These are phyloP conservation scores for Coniella lustricola DNA, from an alignment of 2,329 filamentous ascomycete genomes.

Conservation along the genomic window DNA sequence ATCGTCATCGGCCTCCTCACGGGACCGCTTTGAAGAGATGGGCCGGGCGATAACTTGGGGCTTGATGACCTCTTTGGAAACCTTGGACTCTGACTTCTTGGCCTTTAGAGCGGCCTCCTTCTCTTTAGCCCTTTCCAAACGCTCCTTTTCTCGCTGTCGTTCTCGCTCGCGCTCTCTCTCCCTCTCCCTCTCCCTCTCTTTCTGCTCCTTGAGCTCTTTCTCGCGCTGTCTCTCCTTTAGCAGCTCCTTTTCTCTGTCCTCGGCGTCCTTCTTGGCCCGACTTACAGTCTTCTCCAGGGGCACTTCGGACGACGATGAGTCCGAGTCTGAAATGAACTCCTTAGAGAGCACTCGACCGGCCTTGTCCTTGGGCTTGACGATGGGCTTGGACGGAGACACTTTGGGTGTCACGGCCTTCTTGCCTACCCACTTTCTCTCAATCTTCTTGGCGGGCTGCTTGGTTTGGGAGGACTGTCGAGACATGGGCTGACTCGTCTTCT, in stretches of 20 bases:
- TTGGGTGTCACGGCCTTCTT: constrained; percentile 33
- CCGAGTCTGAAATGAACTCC: constrained; percentile 50
- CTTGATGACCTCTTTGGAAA: constrained; percentile 27
- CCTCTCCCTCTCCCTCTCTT: constrained; percentile 19
- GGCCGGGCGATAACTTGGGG: constrained; percentile 22
- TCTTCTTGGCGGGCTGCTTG: constrained; percentile 46
- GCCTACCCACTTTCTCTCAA: constrained; percentile 45
- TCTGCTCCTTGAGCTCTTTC: background rate
- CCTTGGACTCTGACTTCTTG: constrained; percentile 30
- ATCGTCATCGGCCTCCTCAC: constrained; percentile 42
- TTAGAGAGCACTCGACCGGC: constrained; percentile 45
- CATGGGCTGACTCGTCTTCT: constrained; percentile 37
- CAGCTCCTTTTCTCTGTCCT: constrained; percentile 6
- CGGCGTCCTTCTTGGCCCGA: constrained; percentile 17
- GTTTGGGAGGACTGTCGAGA: constrained; percentile 45
- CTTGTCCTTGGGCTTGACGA: constrained; percentile 26
- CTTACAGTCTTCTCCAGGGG: constrained; percentile 31
- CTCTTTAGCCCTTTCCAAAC: constrained; percentile 23
- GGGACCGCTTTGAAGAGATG: constrained; percentile 41
- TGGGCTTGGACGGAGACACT: constrained; percentile 35
- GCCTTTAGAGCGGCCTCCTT: constrained; percentile 11
- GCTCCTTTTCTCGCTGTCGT: constrained; percentile 18
- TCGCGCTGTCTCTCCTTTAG: constrained; percentile 3
- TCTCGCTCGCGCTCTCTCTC: constrained; percentile 11
- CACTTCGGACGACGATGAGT: constrained; percentile 46